Conservation (phyloP, 441 rosid genomes). For the Codiaeum variegatum region DNA sequence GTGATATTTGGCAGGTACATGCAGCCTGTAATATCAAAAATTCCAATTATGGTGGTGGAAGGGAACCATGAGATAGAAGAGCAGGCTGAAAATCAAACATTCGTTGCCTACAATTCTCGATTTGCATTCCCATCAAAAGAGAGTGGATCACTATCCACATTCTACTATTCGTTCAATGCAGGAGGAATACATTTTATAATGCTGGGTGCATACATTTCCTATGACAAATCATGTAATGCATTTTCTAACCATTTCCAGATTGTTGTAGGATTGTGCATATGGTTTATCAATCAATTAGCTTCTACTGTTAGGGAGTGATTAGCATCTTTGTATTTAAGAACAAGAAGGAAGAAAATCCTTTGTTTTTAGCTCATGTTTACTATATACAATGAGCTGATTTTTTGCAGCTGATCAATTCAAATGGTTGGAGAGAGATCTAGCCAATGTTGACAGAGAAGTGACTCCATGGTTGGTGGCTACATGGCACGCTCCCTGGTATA, state of each 20-base stretch:
- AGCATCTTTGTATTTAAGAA: not conserved
- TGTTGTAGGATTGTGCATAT: not conserved
- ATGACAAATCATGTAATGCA: conserved; percentile 51
- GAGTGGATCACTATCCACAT: conserved; percentile 56
- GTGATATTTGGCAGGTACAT: conserved; percentile 43
- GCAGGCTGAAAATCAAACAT: conserved; percentile 52
- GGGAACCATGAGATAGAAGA: conserved; percentile 67
- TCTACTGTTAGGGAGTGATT: not conserved
- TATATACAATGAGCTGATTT: not conserved
- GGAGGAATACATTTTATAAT: conserved; percentile 91
- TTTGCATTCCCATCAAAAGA: conserved; percentile 68
- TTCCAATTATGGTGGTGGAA: conserved; percentile 64
- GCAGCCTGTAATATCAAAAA: conserved; percentile 56
- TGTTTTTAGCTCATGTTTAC: not conserved
- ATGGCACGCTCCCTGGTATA: conserved; percentile 51
- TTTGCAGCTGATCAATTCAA: conserved; percentile 32
- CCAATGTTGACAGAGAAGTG: conserved; percentile 31
- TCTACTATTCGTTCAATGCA: conserved; percentile 81
- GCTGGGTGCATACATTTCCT: conserved; percentile 53
- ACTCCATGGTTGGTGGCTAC: conserved; percentile 49
- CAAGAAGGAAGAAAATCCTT: not conserved
- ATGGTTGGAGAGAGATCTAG: conserved; percentile 42
- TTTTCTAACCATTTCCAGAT: not conserved
- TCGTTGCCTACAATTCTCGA: conserved; percentile 69
- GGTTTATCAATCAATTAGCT: not conserved